Conservation (phyloP, 2,329 filamentous ascomycete species). For the Aspergillus flavus region DNA sequence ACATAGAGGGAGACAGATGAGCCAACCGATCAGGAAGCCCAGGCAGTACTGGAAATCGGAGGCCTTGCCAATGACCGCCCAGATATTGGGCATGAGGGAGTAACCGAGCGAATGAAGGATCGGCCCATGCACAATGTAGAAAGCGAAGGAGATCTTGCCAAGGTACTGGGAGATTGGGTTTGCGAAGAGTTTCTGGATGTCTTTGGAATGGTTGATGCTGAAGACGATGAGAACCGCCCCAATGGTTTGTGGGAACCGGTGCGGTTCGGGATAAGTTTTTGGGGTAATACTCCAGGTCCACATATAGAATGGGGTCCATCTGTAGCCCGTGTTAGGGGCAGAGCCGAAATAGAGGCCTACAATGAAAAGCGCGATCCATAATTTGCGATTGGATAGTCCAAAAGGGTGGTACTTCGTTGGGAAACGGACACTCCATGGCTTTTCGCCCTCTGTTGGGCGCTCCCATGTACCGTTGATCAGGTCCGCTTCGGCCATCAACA, state of each 20-base stretch:
- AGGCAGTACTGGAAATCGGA: slow-evolving; percentile 42
- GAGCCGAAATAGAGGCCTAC: slow-evolving; percentile 48
- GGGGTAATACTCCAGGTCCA: slow-evolving; percentile 44
- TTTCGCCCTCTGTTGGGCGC: slow-evolving; percentile 20
- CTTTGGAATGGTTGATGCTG: slow-evolving; percentile 44
- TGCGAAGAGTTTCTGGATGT: slow-evolving; percentile 46
- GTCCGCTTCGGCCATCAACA: slow-evolving; percentile 48
- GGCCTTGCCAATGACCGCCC: slow-evolving; percentile 43
- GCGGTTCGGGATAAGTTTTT: slow-evolving; percentile 43
- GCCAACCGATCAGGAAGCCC: slow-evolving; percentile 44
- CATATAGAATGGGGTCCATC: slow-evolving; percentile 46
- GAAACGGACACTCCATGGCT: slow-evolving; percentile 20
- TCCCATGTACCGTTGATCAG: slow-evolving; percentile 44
- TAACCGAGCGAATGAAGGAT: slow-evolving; percentile 48
- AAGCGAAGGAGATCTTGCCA: slow-evolving; percentile 51
- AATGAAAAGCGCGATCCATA: slow-evolving; percentile 43
- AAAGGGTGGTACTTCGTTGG: slow-evolving; percentile 15
- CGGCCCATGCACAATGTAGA: slow-evolving; percentile 52
- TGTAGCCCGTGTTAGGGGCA: slow-evolving; percentile 42
- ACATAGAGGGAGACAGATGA: slow-evolving; percentile 42
- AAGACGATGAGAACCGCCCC: slow-evolving; percentile 47
- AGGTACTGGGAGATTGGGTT: slow-evolving; percentile 48
- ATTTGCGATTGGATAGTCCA: slow-evolving; percentile 29
- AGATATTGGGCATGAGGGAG: slow-evolving; percentile 46
- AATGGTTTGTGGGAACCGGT: slow-evolving; percentile 49